A percentile compares a stretch with the other conserved stretches of the same genome.
Evolutionary conservation across 2,329 filamentous ascomycete genomes (phyloP).

Genomic region (Pezicula carpinea): DNA sequence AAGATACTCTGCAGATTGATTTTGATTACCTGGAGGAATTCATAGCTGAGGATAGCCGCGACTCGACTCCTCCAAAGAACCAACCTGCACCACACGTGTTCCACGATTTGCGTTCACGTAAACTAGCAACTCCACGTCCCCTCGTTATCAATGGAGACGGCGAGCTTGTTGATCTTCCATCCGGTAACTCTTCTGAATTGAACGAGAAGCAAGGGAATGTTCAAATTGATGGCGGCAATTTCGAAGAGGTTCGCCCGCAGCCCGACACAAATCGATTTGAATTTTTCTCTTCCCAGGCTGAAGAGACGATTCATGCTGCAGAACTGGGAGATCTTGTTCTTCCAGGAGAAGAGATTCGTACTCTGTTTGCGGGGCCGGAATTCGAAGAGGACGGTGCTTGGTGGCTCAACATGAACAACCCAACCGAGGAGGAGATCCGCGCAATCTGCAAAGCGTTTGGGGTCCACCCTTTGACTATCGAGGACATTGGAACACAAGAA

Average conservation of each 20-base stretch:
- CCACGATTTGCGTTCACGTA: conserved; percentile 25
- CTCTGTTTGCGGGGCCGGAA: conserved; percentile 68
- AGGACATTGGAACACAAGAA: conserved; percentile 94
- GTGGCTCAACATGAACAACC: conserved; percentile 95
- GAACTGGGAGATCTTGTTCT: conserved; percentile 85
- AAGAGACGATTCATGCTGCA: conserved; percentile 86
- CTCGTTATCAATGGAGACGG: conserved; percentile 43
- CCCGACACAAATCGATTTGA: conserved; percentile 78
- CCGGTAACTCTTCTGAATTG: conserved; percentile 35
- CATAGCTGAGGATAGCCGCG: conserved; percentile 57
- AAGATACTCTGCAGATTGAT: conserved; percentile 78
- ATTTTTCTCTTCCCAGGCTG: conserved; percentile 93
- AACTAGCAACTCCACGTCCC: conserved; percentile 4
- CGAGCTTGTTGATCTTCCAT: conserved; percentile 51
- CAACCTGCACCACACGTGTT: conserved; percentile 27
- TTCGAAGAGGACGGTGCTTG: conserved; percentile 76
- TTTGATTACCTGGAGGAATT: conserved; percentile 95
- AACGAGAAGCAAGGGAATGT: conserved; percentile 41
- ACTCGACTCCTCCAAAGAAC: conserved; percentile 28
- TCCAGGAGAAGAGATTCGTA: conserved; percentile 83
- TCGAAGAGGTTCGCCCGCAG: conserved; percentile 29
- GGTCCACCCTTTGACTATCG: conserved; percentile 90
- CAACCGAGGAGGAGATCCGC: conserved; percentile 81
- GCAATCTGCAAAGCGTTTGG: conserved; percentile 91
- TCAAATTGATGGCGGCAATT: conserved; percentile 38